Evolutionary conservation across 495 filamentous ascomycete genomes (phyloP).

Genomic region (Hypomontagnella monticulosa): DNA sequence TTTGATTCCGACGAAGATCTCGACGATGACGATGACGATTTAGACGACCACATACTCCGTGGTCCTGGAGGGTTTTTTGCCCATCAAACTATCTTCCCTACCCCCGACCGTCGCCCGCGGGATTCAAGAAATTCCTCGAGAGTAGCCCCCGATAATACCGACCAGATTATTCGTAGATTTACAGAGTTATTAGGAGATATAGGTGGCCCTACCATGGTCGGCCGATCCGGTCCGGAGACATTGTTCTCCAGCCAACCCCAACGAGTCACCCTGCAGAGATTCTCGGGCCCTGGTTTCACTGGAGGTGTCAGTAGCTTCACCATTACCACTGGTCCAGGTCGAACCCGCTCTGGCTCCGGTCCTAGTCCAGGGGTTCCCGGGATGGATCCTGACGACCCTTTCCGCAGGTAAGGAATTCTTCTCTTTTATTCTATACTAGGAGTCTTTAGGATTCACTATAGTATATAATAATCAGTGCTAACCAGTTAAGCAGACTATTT

Average conservation of each 20-base stretch:
- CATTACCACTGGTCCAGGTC: conserved; percentile 38
- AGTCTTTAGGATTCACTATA: not conserved
- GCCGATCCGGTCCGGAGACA: conserved; percentile 43
- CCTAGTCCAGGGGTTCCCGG: not conserved
- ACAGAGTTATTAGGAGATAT: conserved; percentile 50
- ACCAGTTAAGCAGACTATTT: conserved; percentile 26
- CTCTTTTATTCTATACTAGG: not conserved
- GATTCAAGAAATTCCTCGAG: conserved; percentile 26
- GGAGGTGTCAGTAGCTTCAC: conserved; percentile 48
- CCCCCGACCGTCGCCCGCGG: conserved; percentile 41
- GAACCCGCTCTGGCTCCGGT: conserved; percentile 14
- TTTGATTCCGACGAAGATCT: conserved; percentile 52
- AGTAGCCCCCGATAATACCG: conserved; percentile 35
- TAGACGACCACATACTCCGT: conserved; percentile 58
- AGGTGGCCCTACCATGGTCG: conserved; percentile 29
- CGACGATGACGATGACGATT: conserved; percentile 61
- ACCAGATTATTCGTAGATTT: conserved; percentile 55
- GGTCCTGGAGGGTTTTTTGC: conserved; percentile 59
- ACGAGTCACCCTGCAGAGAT: conserved; percentile 40
- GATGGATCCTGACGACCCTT: conserved; percentile 36
- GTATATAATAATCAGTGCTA: not conserved
- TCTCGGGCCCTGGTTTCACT: conserved; percentile 39
- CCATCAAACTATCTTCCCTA: conserved; percentile 34
- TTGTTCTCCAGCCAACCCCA: conserved; percentile 26
- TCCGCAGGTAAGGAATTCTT: conserved; percentile 38